Evolutionary conservation across 306 rosid genomes (phyloP).

Genomic region (Citrullus amarus): DNA sequence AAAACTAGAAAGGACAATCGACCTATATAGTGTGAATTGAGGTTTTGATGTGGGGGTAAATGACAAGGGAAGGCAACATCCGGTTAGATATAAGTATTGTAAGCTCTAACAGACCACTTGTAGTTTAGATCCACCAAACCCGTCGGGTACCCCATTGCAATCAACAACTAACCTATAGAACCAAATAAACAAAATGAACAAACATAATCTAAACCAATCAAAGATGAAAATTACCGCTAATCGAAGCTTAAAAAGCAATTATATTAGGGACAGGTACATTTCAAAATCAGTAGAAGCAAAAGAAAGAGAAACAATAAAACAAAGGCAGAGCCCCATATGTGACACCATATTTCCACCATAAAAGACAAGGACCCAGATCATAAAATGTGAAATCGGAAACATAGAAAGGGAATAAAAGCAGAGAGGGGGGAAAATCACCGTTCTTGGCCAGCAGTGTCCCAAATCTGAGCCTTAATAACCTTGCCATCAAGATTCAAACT

Average conservation of each 20-base stretch:
- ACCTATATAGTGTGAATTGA: background rate
- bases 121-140: constrained; percentile 6
- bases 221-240: background rate
- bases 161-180: background rate
- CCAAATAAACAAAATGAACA: background rate
- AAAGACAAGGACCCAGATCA: background rate
- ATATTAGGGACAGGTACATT: background rate
- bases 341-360: constrained; percentile 1
- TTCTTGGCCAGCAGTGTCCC: constrained; percentile 56
- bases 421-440: constrained; percentile 13
- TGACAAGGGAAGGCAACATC: background rate
- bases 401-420: background rate
- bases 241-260: background rate
- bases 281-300: background rate
- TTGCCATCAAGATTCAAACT: constrained; percentile 40
- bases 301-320: constrained; percentile 2
- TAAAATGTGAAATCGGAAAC: background rate
- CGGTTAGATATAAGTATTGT: background rate
- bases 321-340: background rate
- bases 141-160: background rate
- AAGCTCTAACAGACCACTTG: background rate
- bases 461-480: constrained; percentile 50
- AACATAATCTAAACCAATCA: background rate
- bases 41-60: background rate
- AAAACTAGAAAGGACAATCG: background rate